Evolutionary conservation across 306 rosid genomes (phyloP).

Genomic region (Prosopis cineraria): DNA sequence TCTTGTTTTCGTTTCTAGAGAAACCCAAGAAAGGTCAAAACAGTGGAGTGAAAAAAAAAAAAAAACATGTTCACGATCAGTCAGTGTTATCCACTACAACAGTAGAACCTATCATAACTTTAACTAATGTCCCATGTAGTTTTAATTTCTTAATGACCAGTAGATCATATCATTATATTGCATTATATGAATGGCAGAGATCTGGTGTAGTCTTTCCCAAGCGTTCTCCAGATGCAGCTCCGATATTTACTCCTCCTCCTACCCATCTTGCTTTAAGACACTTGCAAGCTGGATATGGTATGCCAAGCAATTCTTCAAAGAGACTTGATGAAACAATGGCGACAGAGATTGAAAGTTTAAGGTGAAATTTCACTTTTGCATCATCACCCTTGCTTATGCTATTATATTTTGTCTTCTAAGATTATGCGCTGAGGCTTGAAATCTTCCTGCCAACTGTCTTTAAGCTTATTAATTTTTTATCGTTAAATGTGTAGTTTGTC

Average conservation of each 20-base stretch:
- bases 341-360: constrained; percentile 78
- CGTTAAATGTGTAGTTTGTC: constrained; percentile 57
- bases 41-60: neutral
- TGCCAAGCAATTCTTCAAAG: constrained; percentile 86
- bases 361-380: constrained; percentile 46
- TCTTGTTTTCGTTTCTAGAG: neutral
- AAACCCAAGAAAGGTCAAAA: neutral
- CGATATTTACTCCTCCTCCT: constrained; percentile 86
- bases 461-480: constrained; percentile 18
- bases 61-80: neutral
- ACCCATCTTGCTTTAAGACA: constrained; percentile 49
- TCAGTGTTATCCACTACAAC: neutral
- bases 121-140: neutral
- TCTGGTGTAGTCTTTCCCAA: constrained; percentile 85
- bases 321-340: constrained; percentile 99
- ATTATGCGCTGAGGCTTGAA: constrained; percentile 13
- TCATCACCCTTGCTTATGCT: constrained; percentile 25
- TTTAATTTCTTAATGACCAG: neutral
- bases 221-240: constrained; percentile 74
- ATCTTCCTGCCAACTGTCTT: constrained; percentile 2
- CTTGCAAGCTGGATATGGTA: constrained; percentile 78
- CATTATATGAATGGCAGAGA: constrained; percentile 63
- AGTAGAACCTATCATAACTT: neutral
- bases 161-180: constrained; percentile 25
- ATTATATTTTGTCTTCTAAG: neutral